Evolutionary conservation across 2,329 filamentous ascomycete species (phyloP), one percentile per base, ranked within the genome.

Genomic region (Chalaropsis ovoidea): DNA sequence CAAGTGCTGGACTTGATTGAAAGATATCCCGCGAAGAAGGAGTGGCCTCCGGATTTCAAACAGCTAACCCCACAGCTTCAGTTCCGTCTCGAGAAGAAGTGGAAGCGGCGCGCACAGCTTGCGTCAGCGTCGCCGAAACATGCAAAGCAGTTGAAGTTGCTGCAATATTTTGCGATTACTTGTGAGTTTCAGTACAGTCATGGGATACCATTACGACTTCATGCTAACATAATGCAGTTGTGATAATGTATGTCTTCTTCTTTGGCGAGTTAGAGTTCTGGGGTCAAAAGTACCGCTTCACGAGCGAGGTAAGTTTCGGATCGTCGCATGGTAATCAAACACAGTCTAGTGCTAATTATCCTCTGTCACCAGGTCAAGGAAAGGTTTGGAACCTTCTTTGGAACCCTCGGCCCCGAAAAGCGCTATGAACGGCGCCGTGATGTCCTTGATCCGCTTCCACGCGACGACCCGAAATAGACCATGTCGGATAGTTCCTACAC

Each of bases 11-110:
- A 64, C 68, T 77, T 80, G 69, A 79, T 75, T 68, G 85, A 84
- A 72, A 81, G 81, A 4, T 86, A 83, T 76, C 82, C 78, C 71
- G 82, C 85, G 61, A 86, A 88, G 75, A 88, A 87, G 72, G 77
- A 83, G 69, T 93, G 89, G 89, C 89, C 89, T 66, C 89, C 89
- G 13, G 85, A 91, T 74, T 88, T 93, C 75, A 77, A 80, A 68
- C 82, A 83, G 72, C 81, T 93, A 67, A 84, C 84, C 45, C 77
- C 80, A 60, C 87, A 88, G 74, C 84, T 91, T 72, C 86, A 92
- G 75, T 87, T 92, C 73, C 81, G 85, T 54, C 86, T 90, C 70
- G 89, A 93, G 78, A 85, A 88, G 74, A 86, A 87, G 72, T 92
- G 87, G 76, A 88, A 90, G 76, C 81, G 89, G 63, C 81, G 89